Evolutionary conservation across 2,329 filamentous ascomycete genomes (phyloP).

Genomic region (Cyphellophora attinorum): DNA sequence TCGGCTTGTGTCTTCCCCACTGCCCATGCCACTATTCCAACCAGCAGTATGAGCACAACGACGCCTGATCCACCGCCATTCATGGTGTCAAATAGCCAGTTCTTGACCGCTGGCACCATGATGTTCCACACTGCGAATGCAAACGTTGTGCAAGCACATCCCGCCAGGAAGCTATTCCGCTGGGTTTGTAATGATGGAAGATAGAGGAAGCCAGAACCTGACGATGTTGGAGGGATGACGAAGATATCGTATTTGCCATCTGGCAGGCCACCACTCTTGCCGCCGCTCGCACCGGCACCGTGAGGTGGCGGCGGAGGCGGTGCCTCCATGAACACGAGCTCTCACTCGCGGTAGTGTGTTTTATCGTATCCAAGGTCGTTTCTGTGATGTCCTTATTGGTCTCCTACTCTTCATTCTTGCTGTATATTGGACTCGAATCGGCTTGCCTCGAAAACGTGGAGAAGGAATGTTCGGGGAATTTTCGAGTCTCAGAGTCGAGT

Average conservation of each 20-base stretch:
- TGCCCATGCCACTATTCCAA: constrained; percentile 71
- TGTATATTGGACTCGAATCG: background rate
- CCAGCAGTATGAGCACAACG: constrained; percentile 58
- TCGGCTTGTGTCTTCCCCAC: constrained; percentile 55
- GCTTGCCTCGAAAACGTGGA: background rate
- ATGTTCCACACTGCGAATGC: constrained; percentile 63
- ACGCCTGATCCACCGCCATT: constrained; percentile 66
- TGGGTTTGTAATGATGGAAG: constrained; percentile 82
- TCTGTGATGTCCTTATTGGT: background rate
- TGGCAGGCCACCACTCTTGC: constrained; percentile 55
- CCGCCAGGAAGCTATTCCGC: constrained; percentile 82
- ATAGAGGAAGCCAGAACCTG: constrained; percentile 84
- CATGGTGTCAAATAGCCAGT: constrained; percentile 63
- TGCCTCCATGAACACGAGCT: constrained; percentile 28
- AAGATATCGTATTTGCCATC: constrained; percentile 95
- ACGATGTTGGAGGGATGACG: constrained; percentile 84
- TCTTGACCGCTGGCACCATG: constrained; percentile 61
- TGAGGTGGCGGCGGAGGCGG: constrained; percentile 84
- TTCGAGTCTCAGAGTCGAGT: constrained; percentile 4
- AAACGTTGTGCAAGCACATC: constrained; percentile 67
- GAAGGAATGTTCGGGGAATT: background rate
- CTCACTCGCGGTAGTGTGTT: background rate
- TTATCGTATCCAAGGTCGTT: background rate
- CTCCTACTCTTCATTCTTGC: background rate
- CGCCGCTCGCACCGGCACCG: constrained; percentile 58